These are phyloP conservation scores for Ustilago bromivora DNA, from an alignment of 1,284 basidiomycete genomes.

Conservation along the genomic window DNA sequence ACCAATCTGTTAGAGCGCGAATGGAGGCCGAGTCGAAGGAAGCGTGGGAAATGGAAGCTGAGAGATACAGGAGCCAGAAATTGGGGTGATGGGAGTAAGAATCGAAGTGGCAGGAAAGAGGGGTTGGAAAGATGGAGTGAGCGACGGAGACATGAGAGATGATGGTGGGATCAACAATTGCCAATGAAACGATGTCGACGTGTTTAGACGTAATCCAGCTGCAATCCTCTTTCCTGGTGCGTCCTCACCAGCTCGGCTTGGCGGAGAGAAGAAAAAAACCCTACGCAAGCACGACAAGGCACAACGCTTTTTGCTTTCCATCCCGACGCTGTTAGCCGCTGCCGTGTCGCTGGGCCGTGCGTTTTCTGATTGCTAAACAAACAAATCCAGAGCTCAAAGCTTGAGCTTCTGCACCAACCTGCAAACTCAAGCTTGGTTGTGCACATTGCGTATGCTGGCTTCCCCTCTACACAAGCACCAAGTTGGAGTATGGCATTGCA, in stretches of 20 bases:
- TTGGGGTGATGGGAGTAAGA: background rate
- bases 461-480: background rate
- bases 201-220: conserved; percentile 11
- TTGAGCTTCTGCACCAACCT: background rate
- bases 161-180: background rate
- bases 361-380: background rate
- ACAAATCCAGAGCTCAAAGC: background rate
- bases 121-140: background rate
- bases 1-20: background rate
- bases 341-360: background rate
- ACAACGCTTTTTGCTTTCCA: background rate
- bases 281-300: background rate
- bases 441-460: background rate
- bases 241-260: too few species aligned
- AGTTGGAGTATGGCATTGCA: background rate
- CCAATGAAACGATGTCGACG: conserved; percentile 6
- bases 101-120: background rate
- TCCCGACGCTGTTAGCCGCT: background rate
- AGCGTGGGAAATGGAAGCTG: background rate
- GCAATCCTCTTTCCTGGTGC: background rate
- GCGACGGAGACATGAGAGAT: background rate
- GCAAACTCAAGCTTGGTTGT: background rate
- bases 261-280: too few species aligned
- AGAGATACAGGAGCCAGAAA: background rate
- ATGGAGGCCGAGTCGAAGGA: background rate